These are phyloP conservation scores for Tetratostichococcus sp. DNA, from an alignment of 139 green algal genomes.

Conservation along the genomic window DNA sequence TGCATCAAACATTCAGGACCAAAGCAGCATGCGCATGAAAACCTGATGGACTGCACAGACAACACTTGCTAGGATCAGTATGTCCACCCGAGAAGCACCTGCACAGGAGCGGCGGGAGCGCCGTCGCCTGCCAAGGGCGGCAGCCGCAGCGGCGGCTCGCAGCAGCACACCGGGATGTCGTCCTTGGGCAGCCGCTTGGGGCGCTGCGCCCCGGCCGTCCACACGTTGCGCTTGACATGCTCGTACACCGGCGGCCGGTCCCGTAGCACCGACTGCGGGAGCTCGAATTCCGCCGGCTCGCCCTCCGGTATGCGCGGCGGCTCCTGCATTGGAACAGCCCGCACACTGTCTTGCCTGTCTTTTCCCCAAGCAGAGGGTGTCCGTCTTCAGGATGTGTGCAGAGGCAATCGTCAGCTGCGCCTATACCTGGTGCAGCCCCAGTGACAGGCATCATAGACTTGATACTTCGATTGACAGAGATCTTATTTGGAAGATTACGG, in stretches of 20 bases:
- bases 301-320: constrained; percentile 3
- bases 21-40: no score
- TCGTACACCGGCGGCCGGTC: constrained; percentile 47
- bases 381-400: no score
- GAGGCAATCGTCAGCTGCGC: no score
- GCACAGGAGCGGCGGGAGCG: background rate
- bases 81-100: background rate
- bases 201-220: constrained; percentile 23
- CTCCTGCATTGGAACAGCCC: no score
- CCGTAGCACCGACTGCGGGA: constrained; percentile 21
- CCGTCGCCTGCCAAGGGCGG: background rate
- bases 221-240: constrained; percentile 58
- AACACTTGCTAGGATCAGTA: background rate
- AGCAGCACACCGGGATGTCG: constrained; percentile 54
- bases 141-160: constrained; percentile 4
- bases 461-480: no score
- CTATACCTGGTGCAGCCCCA: no score
- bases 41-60: no score
- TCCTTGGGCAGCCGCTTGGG: constrained; percentile 66
- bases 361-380: no score
- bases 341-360: no score
- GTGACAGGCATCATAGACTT: no score
- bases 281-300: constrained; percentile 10
- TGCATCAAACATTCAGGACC: no score
- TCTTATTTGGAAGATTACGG: no score